Percentiles rank a stretch among this genome's conserved stretches.
phyloP scores from a whole-genome alignment of 2,329 filamentous ascomycete species.

The Aspergillus sojae region DNA sequence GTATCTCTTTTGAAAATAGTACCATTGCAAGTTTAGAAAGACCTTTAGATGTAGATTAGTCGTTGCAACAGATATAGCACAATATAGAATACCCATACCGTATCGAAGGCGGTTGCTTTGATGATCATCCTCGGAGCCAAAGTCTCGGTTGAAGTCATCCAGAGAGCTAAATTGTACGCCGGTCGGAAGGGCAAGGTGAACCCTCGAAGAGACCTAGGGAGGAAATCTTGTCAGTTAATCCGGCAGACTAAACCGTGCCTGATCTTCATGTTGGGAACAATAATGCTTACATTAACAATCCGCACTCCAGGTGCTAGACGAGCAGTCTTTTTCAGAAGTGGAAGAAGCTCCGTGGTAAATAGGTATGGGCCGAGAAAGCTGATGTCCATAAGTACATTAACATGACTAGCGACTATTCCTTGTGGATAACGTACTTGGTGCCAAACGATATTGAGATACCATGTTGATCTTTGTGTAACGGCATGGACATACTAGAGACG shows the following conservation, averaged over 20 bases:
- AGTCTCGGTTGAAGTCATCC: not conserved
- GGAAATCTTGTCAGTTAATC: not conserved
- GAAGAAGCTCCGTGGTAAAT: not conserved
- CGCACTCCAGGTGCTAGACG: not conserved
- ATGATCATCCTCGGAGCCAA: not conserved
- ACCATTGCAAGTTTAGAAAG: not conserved
- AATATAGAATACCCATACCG: not conserved
- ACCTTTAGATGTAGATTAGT: not conserved
- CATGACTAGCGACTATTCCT: no score
- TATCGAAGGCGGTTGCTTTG: not conserved
- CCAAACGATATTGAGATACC: not conserved
- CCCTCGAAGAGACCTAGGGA: not conserved
- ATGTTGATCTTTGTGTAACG: not conserved
- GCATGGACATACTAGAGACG: no score
- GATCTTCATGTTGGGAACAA: no score
- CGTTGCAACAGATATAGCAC: fast-evolving
- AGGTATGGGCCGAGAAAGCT: not conserved
- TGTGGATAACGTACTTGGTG: not conserved
- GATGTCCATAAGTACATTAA: not conserved
- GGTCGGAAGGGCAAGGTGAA: not conserved
- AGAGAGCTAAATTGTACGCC: not conserved
- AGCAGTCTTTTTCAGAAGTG: not conserved
- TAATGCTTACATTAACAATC: not conserved
- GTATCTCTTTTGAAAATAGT: not conserved
- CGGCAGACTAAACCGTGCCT: not conserved